These are phyloP conservation scores for Mortierella sp. DNA, from an alignment of 371 early-diverging fungal species.

Conservation along the genomic window DNA sequence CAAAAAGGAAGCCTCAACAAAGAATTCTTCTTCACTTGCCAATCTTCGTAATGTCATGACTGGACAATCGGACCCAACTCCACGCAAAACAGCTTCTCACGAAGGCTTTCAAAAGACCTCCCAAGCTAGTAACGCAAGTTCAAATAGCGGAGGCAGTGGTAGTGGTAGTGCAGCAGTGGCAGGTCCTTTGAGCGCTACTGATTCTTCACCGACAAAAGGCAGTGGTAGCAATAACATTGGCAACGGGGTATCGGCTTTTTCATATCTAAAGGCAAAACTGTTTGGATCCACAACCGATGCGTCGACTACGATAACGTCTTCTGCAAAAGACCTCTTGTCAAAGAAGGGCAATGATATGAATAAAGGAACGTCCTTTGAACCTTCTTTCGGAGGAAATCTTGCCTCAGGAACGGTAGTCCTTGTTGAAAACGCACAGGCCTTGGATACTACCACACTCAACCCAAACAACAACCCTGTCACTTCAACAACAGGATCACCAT, in stretches of 20 bases:
- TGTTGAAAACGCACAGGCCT: background rate
- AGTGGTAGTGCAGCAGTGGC: background rate
- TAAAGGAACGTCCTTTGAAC: conserved; percentile 19
- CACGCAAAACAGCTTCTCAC: conserved; percentile 35
- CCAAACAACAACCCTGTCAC: background rate
- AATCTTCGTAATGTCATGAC: conserved; percentile 19
- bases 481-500: background rate
- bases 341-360: conserved; percentile 18
- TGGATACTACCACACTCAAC: background rate
- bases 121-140: conserved; percentile 16
- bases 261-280: conserved; percentile 35
- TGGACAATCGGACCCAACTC: conserved; percentile 18
- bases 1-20: conserved; percentile 20
- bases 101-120: conserved; percentile 36
- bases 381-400: conserved; percentile 6
- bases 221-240: background rate
- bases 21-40: conserved; percentile 22
- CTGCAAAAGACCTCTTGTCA: conserved; percentile 33
- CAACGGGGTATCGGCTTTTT: conserved; percentile 36
- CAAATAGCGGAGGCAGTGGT: conserved; percentile 14
- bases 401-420: background rate
- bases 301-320: conserved; percentile 33
- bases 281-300: conserved; percentile 44
- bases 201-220: conserved; percentile 7
- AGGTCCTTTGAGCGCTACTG: background rate